Base-by-base conservation (phyloP, 352 stramenopile genomes). In the Pythium apleroticum region DNA sequence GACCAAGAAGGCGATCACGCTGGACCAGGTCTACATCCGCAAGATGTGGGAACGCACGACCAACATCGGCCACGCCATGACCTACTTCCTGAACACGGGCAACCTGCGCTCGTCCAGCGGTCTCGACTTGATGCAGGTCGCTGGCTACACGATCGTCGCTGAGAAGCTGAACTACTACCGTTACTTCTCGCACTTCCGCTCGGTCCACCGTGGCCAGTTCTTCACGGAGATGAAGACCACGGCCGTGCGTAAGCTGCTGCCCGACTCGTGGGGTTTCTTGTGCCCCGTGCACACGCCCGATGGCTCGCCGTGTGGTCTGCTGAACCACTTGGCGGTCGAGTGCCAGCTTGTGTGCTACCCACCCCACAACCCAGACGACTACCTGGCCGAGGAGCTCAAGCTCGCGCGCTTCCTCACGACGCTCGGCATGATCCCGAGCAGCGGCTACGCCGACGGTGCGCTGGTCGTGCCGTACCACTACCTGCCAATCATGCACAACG, bases 221-320 rank as follows among this genome's bases (percentile, higher is more conserved):
- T 99, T 99, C 74, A 99, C 97, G 35, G 97, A 98, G 72, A 99
- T 99, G 98, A 99, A 99, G 76, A 99, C 97, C 39, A 99, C 98
- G 12, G 86, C 97, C 9, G 97, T 99, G 49, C 88, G 98, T 41
- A 99, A 99, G 73, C 76, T 99, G 43, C 83, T 99, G 22, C 97
- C 97, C 1, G 97, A 99, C 74, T 98, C 97, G 59, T 99, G 97
- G 97, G 97, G 97, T 9, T 99, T 99, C 71, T 65, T 99, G 37
- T 99, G 98, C 77, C 98, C 97, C 11, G 98, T 99, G 27, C 97
- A 99, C 70, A 99, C 98, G n/a, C 98, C 98, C 9, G 98, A 99
- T 95, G 98, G 98, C 33, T 97, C 94, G 50, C 97, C 98, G 20
- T 99, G 97, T 86, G 98, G 98, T 76, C 78, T 99, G 58, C 71